Conservation (phyloP, 495 filamentous ascomycete genomes). For the Bathelium albidoporum region DNA sequence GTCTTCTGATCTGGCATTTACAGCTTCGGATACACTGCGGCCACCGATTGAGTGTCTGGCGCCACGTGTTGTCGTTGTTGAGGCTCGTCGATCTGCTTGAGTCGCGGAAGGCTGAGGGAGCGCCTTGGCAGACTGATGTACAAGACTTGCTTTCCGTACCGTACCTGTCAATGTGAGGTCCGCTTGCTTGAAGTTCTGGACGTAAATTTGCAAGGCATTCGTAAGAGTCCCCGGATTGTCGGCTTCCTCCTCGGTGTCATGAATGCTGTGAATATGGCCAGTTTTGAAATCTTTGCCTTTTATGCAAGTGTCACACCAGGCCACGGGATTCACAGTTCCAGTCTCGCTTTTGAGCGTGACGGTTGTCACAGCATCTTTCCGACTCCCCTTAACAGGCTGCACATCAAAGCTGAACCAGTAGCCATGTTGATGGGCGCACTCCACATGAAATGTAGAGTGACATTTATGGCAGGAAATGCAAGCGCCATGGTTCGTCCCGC, state of each 20-base stretch:
- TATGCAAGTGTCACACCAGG: slow-evolving; percentile 54
- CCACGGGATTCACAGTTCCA: slow-evolving; percentile 62
- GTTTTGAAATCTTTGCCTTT: slow-evolving; percentile 69
- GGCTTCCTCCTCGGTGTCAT: slow-evolving; percentile 54
- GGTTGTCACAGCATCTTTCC: slow-evolving; percentile 60
- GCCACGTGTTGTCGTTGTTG: slow-evolving; percentile 14
- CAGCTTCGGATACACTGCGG: slow-evolving; percentile 18
- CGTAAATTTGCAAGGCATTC: slow-evolving; percentile 78
- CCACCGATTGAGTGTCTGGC: background rate
- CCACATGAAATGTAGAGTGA: slow-evolving; percentile 71
- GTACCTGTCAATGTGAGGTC: slow-evolving; percentile 84
- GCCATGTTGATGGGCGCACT: slow-evolving; percentile 75
- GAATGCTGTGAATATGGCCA: slow-evolving; percentile 57
- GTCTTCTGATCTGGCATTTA: slow-evolving; percentile 19
- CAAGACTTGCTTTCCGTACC: slow-evolving; percentile 70
- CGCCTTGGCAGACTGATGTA: slow-evolving; percentile 41
- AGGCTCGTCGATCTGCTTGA: slow-evolving; percentile 32
- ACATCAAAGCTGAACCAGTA: slow-evolving; percentile 85
- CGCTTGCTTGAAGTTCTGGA: slow-evolving; percentile 84
- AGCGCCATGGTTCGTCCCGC: slow-evolving; percentile 61
- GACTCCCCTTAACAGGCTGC: slow-evolving; percentile 76
- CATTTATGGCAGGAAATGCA: slow-evolving; percentile 79
- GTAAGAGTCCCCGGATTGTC: slow-evolving; percentile 31
- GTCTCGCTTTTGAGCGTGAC: slow-evolving; percentile 66
- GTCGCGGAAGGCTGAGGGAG: slow-evolving; percentile 23